phyloP scores from a whole-genome alignment of 1,284 basidiomycete genomes.

The Trichosporon sp. region DNA sequence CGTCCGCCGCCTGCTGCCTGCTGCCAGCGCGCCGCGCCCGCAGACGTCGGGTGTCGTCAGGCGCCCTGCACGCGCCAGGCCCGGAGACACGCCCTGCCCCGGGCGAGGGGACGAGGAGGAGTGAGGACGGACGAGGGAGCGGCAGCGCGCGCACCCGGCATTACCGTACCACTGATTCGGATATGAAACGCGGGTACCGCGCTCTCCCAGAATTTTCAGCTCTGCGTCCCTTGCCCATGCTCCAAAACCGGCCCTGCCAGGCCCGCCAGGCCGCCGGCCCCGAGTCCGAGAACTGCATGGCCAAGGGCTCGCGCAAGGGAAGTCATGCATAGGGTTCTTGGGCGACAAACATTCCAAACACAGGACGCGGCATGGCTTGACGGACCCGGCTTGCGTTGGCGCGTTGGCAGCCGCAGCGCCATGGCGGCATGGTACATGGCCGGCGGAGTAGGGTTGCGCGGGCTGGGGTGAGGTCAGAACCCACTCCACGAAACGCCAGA shows the following conservation, averaged over 20 bases:
- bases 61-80: not conserved
- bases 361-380: not conserved
- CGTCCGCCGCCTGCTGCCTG: not conserved
- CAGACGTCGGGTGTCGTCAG: not conserved
- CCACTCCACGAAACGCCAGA: not conserved
- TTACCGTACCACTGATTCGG: conserved; percentile 4
- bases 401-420: not conserved
- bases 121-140: not conserved
- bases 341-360: not conserved
- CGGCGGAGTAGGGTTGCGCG: not conserved
- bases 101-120: not conserved
- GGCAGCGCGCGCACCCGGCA: not conserved
- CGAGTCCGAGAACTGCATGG: not conserved
- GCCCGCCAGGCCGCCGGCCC: not conserved
- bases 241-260: no score
- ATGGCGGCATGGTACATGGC: no score
- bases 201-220: not conserved
- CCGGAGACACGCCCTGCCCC: not conserved
- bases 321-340: not conserved
- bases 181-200: conserved; percentile 2
- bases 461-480: not conserved
- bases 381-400: no score
- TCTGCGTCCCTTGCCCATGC: not conserved
- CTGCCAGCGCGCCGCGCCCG: not conserved
- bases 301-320: not conserved